Conservation (phyloP, 768 basidiomycete genomes). For the Tylopilus vinaceipallidus region DNA sequence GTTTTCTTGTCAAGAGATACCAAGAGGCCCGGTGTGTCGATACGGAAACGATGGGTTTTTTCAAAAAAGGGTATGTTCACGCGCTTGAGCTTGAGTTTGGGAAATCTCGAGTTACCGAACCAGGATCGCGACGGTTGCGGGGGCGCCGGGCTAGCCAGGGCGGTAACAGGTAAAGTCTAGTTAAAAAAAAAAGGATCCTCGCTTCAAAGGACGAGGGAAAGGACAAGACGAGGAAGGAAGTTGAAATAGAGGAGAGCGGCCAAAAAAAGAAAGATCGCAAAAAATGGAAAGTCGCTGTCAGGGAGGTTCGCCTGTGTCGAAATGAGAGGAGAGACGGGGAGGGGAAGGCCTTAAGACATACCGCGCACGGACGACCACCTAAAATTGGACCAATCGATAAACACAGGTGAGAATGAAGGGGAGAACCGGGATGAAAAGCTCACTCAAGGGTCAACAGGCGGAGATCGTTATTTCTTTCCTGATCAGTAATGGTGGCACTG, state of each 20-base stretch:
- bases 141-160: constrained; percentile 60
- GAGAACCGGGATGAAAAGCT: constrained; percentile 32
- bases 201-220: constrained; percentile 70
- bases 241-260: constrained; percentile 2
- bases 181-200: constrained; percentile 68
- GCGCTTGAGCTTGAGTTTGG: constrained; percentile 25
- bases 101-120: constrained; percentile 61
- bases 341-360: constrained; percentile 33
- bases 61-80: constrained; percentile 25
- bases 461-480: constrained; percentile 75
- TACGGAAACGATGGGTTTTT: constrained; percentile 23
- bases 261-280: constrained; percentile 9
- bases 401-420: constrained; percentile 13
- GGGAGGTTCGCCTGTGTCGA: constrained; percentile 70
- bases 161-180: constrained; percentile 45
- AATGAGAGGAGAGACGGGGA: constrained; percentile 14
- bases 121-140: constrained; percentile 70
- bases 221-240: constrained; percentile 31
- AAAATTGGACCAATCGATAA: constrained; percentile 14
- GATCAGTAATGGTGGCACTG: constrained; percentile 67
- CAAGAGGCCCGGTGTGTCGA: constrained; percentile 24
- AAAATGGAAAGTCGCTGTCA: constrained; percentile 41
- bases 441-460: constrained; percentile 80
- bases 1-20: constrained; percentile 27
- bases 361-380: constrained; percentile 84